These are phyloP conservation scores for Fomitopsis palustris DNA, from an alignment of 1,284 basidiomycete genomes.

Conservation along the genomic window DNA sequence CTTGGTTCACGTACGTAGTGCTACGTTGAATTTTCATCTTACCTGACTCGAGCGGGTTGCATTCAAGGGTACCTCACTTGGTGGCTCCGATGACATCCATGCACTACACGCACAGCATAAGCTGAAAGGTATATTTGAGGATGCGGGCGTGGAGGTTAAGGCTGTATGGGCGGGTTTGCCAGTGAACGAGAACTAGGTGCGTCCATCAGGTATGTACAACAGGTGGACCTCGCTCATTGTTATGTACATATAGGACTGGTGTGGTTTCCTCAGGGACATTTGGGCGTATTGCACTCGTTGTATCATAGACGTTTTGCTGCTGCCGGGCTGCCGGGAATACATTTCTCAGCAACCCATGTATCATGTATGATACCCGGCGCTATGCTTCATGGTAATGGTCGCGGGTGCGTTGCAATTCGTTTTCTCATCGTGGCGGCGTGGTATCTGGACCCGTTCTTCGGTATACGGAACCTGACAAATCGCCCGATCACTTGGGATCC, in stretches of 20 bases:
- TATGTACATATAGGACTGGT: not conserved
- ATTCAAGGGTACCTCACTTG: constrained; percentile 55
- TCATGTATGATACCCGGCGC: too few species aligned
- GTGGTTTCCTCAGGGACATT: not conserved
- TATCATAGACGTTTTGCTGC: not conserved
- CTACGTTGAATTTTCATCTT: not conserved
- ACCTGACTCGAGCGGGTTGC: not conserved
- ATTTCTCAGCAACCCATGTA: too few species aligned
- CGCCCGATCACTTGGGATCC: constrained; percentile 6
- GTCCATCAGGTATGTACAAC: not conserved
- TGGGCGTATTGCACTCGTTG: not conserved
- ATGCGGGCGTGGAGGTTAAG: constrained; percentile 36
- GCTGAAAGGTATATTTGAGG: constrained; percentile 42
- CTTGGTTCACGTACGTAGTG: constrained; percentile 38
- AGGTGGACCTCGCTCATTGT: not conserved
- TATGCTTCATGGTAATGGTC: too few species aligned
- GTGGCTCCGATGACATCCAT: constrained; percentile 67
- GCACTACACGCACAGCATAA: constrained; percentile 43
- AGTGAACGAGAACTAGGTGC: not conserved
- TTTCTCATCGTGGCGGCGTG: too few species aligned
- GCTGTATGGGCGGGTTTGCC: constrained; percentile 1
- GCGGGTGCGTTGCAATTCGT: too few species aligned
- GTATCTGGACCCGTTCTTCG: too few species aligned
- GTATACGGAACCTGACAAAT: not conserved
- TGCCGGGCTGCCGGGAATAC: too few species aligned